Evolutionary conservation across 2,329 filamentous ascomycete genomes (phyloP).

Genomic region (Xylariaceae sp.): DNA sequence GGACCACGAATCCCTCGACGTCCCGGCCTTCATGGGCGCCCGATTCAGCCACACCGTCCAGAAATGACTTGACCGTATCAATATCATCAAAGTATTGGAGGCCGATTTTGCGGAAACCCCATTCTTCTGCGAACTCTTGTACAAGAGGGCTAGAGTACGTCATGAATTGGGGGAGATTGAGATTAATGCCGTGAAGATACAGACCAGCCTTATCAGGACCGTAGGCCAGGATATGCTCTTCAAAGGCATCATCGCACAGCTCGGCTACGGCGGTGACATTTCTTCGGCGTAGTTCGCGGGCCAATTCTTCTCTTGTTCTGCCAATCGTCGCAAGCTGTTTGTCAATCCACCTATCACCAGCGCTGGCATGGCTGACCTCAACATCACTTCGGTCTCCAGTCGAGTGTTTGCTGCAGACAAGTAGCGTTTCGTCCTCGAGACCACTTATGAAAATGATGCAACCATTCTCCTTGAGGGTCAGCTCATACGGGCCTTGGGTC

Average conservation of each 20-base stretch:
- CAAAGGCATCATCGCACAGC: conserved; percentile 91
- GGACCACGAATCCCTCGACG: conserved; percentile 94
- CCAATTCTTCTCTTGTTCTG: conserved; percentile 74
- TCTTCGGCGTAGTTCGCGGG: conserved; percentile 66
- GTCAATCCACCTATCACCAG: conserved; percentile 78
- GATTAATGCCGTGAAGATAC: conserved; percentile 93
- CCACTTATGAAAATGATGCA: conserved; percentile 98
- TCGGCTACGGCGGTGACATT: conserved; percentile 96
- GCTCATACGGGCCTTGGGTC: conserved; percentile 84
- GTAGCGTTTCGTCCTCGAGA: conserved; percentile 78
- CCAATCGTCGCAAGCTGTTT: conserved; percentile 73
- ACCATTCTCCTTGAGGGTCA: conserved; percentile 98
- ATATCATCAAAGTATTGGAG: conserved; percentile 75
- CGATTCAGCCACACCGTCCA: conserved; percentile 81
- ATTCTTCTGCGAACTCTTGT: conserved; percentile 81
- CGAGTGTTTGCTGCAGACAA: conserved; percentile 99
- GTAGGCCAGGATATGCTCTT: conserved; percentile 95
- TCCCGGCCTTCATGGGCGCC: conserved; percentile 88
- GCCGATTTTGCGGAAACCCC: conserved; percentile 90
- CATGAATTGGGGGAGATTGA: conserved; percentile 87
- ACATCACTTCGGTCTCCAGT: conserved; percentile 73
- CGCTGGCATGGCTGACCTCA: conserved; percentile 74
- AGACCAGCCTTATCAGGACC: conserved; percentile 77
- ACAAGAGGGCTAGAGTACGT: conserved; percentile 83
- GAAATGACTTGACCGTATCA: conserved; percentile 68